Evolutionary conservation across 352 stramenopile genomes (phyloP), one percentile per base, ranked within the genome.

Genomic region (Pythium volutum): DNA sequence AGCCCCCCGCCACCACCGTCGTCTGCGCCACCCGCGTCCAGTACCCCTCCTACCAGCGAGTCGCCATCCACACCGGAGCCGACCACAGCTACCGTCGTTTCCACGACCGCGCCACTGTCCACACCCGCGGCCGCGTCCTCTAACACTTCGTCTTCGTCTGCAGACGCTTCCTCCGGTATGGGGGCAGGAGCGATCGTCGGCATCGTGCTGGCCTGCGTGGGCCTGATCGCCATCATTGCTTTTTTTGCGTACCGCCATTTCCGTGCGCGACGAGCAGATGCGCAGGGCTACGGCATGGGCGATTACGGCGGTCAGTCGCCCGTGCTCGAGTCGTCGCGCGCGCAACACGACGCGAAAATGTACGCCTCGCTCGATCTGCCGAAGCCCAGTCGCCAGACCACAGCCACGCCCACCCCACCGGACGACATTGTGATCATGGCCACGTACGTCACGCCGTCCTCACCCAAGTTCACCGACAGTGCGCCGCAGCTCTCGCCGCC

Each of bases 211-310:
- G 64, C 58, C 7, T 63, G 51, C 49, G 23, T 71, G 7, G 64
- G 52, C 31, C 50, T 62, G 36, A 38, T 71, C 4, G 64, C 22
- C 14, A 64, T 71, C 47, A 53, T 67, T 33, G 64, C 16, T 10
- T 63, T 67, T 42, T 66, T 67, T 42, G 64, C 52, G 20, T 71
- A 64, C 59, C 59, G 57, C 47, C 59, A 67, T 41, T 57, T 71
- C 20, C 58, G 59, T 18, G 49, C 64, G 22, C 58, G 59, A 6
- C 58, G 59, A 20, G 58, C 67, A 22, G 59, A 71, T 47, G 51
- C 39, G 23, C 23, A 71, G 58, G 49, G 63, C 33, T 45, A 61
- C 36, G 50, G 54, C 49, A 23, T 63, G 10, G 31, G 31, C 18
- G 52, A 71, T 31, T 67, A 61, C 48, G 51, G 43, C 38, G 51